Evolutionary conservation across 2,329 filamentous ascomycete genomes (phyloP).

Genomic region (Xylariaceae sp.): DNA sequence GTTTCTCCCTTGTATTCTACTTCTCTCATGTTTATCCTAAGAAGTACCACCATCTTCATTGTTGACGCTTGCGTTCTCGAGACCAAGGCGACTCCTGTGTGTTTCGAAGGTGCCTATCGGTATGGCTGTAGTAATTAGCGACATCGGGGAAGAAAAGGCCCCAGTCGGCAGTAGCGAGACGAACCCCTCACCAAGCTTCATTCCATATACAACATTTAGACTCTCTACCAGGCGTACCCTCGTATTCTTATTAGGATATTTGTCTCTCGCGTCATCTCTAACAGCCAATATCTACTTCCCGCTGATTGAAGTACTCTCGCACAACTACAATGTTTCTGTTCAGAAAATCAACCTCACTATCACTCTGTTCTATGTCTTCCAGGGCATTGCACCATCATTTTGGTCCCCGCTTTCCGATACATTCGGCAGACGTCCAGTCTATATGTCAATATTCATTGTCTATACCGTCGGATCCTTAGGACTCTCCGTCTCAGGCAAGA

Average conservation of each 20-base stretch:
- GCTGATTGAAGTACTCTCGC: conserved; percentile 21
- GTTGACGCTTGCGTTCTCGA: too few relatives aligned
- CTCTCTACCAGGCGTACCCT: background rate
- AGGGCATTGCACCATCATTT: conserved; percentile 40
- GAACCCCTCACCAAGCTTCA: background rate
- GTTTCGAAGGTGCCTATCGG: too few relatives aligned
- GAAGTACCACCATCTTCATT: too few relatives aligned
- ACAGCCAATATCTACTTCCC: conserved; percentile 26
- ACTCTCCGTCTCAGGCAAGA: conserved; percentile 22
- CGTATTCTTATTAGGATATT: conserved; percentile 7
- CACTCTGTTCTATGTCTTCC: conserved; percentile 41
- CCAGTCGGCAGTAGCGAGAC: background rate
- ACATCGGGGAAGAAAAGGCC: background rate
- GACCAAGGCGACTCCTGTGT: too few relatives aligned
- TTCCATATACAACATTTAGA: background rate
- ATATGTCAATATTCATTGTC: conserved; percentile 36
- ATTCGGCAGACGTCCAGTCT: conserved; percentile 40
- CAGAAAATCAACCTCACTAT: conserved; percentile 35
- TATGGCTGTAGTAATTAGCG: too few relatives aligned
- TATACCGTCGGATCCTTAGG: conserved; percentile 51
- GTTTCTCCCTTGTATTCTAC: too few relatives aligned
- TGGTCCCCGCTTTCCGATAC: conserved; percentile 12
- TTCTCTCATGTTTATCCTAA: too few relatives aligned
- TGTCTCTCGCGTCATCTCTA: conserved; percentile 8
- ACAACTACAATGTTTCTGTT: conserved; percentile 20